Evolutionary conservation across 2,329 filamentous ascomycete species (phyloP).

Genomic region (Talaromyces sp.): DNA sequence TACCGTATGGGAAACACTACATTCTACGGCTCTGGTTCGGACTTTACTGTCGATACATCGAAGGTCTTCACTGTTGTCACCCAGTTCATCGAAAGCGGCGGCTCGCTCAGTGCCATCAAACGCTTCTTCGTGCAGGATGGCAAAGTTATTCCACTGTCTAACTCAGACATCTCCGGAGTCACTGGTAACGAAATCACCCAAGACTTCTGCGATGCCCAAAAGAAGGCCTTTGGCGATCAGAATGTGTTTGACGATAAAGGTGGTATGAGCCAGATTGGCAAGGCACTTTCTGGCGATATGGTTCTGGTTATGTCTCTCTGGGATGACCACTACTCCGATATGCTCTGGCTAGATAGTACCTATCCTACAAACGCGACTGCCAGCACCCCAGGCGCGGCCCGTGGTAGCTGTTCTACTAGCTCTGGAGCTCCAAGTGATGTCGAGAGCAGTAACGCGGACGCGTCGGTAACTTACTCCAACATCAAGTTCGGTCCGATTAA

Average conservation of each 20-base stretch:
- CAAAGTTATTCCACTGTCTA: slow-evolving; percentile 53
- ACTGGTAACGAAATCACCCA: slow-evolving; percentile 52
- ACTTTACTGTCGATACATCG: slow-evolving; percentile 54
- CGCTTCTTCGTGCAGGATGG: slow-evolving; percentile 63
- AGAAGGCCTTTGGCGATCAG: slow-evolving; percentile 51
- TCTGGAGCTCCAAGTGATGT: slow-evolving; percentile 44
- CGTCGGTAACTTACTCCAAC: slow-evolving; percentile 54
- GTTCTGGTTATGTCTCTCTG: slow-evolving; percentile 58
- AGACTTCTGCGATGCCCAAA: slow-evolving; percentile 53
- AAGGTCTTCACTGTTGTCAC: slow-evolving; percentile 61
- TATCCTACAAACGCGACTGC: slow-evolving; percentile 48
- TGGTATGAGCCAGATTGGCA: slow-evolving; percentile 51
- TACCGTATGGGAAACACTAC: slow-evolving; percentile 60
- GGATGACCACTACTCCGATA: slow-evolving; percentile 63
- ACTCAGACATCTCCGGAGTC: slow-evolving; percentile 42
- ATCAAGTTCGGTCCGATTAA: slow-evolving; percentile 55
- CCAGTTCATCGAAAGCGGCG: slow-evolving; percentile 56
- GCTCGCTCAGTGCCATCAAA: slow-evolving; percentile 55
- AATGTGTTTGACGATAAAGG: slow-evolving; percentile 51
- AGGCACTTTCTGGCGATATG: slow-evolving; percentile 54
- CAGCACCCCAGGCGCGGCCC: slow-evolving; percentile 44
- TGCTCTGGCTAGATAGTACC: slow-evolving; percentile 69
- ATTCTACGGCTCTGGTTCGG: slow-evolving; percentile 57
- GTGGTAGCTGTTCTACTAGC: slow-evolving; percentile 50
- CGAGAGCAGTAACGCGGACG: slow-evolving; percentile 29